phyloP scores from a whole-genome alignment of 2,329 filamentous ascomycete genomes.

The Trichocomaceae sp. region DNA sequence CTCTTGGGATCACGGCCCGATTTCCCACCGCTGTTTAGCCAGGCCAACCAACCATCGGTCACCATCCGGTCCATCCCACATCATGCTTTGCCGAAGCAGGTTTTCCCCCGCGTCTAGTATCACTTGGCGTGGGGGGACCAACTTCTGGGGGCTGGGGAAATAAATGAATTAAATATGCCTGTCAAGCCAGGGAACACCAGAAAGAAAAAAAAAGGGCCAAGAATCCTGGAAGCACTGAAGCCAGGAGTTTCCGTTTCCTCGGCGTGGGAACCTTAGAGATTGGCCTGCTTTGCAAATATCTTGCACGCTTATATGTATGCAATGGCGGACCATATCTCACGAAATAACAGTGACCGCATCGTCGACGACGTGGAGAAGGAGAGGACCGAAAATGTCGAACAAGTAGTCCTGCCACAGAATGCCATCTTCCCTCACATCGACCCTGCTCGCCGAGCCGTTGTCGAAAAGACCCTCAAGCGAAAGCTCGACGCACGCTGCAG shows the following conservation, averaged over 20 bases:
- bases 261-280: background rate
- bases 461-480: background rate
- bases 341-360: background rate
- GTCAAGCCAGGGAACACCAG: background rate
- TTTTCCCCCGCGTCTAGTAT: background rate
- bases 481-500: constrained; percentile 5
- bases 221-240: too few species aligned
- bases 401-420: background rate
- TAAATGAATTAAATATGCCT: too few species aligned
- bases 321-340: background rate
- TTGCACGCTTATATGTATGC: too few species aligned
- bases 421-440: background rate
- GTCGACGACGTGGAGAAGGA: background rate
- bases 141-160: background rate
- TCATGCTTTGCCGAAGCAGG: background rate
- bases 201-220: background rate
- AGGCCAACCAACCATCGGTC: background rate
- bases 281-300: background rate
- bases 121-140: background rate
- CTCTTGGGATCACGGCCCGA: background rate
- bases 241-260: background rate
- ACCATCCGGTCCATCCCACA: too few species aligned
- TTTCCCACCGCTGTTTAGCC: background rate
- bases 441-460: background rate
- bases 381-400: background rate